Percentiles rank a stretch among this genome's conserved stretches.
phyloP scores from a whole-genome alignment of 768 basidiomycete species.

The Lyophyllum shimeji region DNA sequence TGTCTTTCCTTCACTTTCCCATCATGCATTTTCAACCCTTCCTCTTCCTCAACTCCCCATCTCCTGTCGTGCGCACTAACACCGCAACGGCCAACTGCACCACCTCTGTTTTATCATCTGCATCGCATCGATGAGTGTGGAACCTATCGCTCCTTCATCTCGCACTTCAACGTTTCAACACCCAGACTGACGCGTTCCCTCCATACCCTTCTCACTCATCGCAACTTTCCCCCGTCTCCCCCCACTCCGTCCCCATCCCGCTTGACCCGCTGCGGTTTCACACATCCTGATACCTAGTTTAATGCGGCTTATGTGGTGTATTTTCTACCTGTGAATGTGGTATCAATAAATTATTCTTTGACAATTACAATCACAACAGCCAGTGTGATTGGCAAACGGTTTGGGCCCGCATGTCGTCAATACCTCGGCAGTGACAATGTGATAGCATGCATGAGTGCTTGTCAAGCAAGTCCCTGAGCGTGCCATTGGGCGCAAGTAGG shows the following conservation, averaged over 20 bases:
- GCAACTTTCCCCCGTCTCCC: not conserved
- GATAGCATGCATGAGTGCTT: too few relatives aligned
- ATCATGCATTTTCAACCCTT: not conserved
- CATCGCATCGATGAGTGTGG: conserved; percentile 3
- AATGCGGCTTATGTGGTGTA: not conserved
- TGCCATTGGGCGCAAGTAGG: too few relatives aligned
- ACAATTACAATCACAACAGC: not conserved
- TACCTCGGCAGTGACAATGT: too few relatives aligned
- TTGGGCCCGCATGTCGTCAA: not conserved
- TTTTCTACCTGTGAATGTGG: conserved; percentile 1
- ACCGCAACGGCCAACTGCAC: not conserved
- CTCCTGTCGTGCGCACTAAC: conserved; percentile 1
- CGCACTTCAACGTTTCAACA: not conserved
- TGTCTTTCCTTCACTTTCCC: not conserved
- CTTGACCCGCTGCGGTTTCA: not conserved
- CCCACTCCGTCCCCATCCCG: not conserved
- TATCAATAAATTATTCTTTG: not conserved
- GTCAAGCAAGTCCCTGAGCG: too few relatives aligned
- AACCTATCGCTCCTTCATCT: not conserved
- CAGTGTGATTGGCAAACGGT: not conserved
- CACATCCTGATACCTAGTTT: not conserved
- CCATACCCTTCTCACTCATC: not conserved
- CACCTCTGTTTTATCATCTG: not conserved
- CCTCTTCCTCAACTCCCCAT: not conserved
- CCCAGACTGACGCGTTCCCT: not conserved